These are phyloP conservation scores for Chaetomium fimeti DNA, from an alignment of 495 filamentous ascomycete species.

Conservation along the genomic window DNA sequence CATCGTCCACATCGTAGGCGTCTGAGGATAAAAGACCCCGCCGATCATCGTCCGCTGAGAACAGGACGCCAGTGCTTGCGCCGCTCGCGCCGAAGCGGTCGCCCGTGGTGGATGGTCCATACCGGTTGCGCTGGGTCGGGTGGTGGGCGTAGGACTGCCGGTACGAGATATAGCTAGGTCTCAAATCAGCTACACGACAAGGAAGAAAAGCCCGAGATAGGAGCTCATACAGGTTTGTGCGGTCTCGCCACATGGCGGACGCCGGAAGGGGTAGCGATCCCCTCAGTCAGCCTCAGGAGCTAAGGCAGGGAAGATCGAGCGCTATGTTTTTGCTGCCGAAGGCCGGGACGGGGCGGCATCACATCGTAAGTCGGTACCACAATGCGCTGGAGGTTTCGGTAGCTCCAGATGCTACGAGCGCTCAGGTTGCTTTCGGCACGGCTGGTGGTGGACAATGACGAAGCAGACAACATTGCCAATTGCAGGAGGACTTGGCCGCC, in stretches of 20 bases:
- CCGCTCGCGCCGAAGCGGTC: conserved; percentile 68
- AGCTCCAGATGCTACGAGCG: conserved; percentile 20
- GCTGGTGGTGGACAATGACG: conserved; percentile 19
- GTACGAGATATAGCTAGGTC: conserved; percentile 88
- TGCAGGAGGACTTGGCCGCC: neutral
- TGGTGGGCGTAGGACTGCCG: conserved; percentile 97
- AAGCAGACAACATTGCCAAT: conserved; percentile 20
- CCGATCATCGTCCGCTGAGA: conserved; percentile 63
- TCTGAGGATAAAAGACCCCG: conserved; percentile 79
- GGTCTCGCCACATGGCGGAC: conserved; percentile 91
- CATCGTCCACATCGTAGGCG: conserved; percentile 77
- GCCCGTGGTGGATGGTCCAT: conserved; percentile 53
- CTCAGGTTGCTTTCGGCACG: conserved; percentile 2
- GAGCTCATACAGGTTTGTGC: conserved; percentile 81
- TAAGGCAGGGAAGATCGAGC: conserved; percentile 14
- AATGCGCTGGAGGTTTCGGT: conserved; percentile 14
- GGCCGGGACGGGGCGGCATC: conserved; percentile 30
- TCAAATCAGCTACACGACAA: neutral
- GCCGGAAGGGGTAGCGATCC: conserved; percentile 43
- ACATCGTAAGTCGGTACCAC: conserved; percentile 33
- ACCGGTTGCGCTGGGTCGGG: conserved; percentile 78
- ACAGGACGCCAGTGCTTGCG: conserved; percentile 40
- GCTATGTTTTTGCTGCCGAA: conserved; percentile 20
- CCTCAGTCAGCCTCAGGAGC: conserved; percentile 33
- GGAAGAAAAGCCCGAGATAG: neutral